Evolutionary conservation across 768 basidiomycete species (phyloP), one percentile per base, ranked within the genome.

Genomic region (Basidioascus undulatus): DNA sequence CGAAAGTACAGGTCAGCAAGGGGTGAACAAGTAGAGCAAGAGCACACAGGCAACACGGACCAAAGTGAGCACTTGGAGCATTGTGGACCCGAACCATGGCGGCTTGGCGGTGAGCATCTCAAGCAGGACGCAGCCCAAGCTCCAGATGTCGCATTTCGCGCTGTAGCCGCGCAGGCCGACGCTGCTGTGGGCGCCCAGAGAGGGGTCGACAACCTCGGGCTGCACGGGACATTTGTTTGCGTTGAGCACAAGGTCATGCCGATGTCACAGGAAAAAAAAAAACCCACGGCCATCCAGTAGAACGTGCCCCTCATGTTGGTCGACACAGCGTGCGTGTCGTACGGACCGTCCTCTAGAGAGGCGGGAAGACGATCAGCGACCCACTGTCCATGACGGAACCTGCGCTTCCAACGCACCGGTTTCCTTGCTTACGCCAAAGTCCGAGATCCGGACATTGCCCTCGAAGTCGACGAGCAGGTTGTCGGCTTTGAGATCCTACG

Each of bases 31-130:
- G 15, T 5, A 4, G 16, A 16, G 10, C 20, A 28, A 16, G 35
- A 12, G 20, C n/a, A 16, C 23, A 18, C 31, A 37, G 16, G 28
- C 25, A 12, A 43, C 23, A 15, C 3, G 32, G 15, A 25, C 2
- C 6, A 10, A 20, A 20, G 10, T 13, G 13, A 1, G 42, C 53
- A 83, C 87, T 68, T 87, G 82, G 59, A 81, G 79, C 75, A 98
- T 81, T 44, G 94, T 81, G 76, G 45, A 94, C 23, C 80, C 76
- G 21, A 66, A 72, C 92, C 92, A 98, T 3, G 92, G 92, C 34
- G 87, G 64, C 54, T 73, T 70, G n/a, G 92, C 92, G 18, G 81
- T 79, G 76, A 84, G 89, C 92, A 98, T 98, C 59, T 98, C 92
- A 48, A 94, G 65, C 13, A 89, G 78, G n/a, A 96, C 81, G 61